Percentiles rank a stretch among this genome's conserved stretches.
Conservation (phyloP, 768 basidiomycete species). For the Mycena kentingensis region DNA sequence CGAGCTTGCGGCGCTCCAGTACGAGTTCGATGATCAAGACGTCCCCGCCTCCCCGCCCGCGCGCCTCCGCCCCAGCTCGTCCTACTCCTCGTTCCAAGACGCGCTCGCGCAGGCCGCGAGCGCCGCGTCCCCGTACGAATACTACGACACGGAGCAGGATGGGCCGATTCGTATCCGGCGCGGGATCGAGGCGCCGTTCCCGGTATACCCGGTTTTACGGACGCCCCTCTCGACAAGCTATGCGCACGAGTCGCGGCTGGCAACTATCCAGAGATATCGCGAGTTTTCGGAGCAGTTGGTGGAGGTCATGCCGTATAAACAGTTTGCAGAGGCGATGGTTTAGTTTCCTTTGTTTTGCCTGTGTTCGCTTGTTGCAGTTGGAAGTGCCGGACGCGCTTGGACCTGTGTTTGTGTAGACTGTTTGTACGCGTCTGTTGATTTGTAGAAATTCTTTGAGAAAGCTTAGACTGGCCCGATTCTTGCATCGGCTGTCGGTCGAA, state of each 20-base stretch:
- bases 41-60: slow-evolving; percentile 4
- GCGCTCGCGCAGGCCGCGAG: not conserved
- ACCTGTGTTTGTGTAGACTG: no score
- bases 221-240: slow-evolving; percentile 7
- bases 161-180: slow-evolving; percentile 11
- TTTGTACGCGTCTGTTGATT: no score
- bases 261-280: slow-evolving; percentile 21
- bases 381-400: no score
- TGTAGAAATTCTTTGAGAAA: no score
- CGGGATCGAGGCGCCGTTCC: slow-evolving; percentile 21
- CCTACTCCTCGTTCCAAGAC: slow-evolving; percentile 9
- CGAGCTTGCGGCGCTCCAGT: no score
- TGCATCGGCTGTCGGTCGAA: no score
- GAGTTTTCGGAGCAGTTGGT: slow-evolving; percentile 23
- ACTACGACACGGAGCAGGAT: slow-evolving; percentile 12
- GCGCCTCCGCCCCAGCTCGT: slow-evolving; percentile 7
- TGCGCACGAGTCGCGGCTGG: slow-evolving; percentile 9
- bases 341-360: no score
- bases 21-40: slow-evolving; percentile 5
- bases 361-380: no score
- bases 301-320: slow-evolving; percentile 15
- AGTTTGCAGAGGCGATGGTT: not conserved
- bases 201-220: slow-evolving; percentile 8
- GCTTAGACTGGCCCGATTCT: no score
- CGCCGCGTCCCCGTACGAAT: slow-evolving; percentile 14